Evolutionary conservation across 1,284 basidiomycete genomes (phyloP).

Genomic region (Ceratobasidium sp.): DNA sequence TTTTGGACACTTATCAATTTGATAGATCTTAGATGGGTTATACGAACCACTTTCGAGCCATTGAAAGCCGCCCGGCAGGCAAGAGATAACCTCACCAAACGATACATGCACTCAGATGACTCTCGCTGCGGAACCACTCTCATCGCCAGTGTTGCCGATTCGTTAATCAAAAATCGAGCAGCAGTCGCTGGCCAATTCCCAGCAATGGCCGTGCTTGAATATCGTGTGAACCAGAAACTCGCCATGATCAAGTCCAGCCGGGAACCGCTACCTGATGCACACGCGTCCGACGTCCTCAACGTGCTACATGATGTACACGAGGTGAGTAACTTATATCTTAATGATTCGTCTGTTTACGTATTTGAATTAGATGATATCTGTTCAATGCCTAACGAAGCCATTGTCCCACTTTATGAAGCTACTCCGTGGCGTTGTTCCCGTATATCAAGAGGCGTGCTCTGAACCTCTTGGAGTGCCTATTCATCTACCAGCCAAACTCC

Average conservation of each 20-base stretch:
- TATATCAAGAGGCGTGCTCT: conserved; percentile 22
- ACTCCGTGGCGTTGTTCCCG: neutral
- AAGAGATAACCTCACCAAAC: neutral
- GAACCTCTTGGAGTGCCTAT: neutral
- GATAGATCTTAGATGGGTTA: conserved; percentile 16
- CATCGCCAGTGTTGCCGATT: neutral
- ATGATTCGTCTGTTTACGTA: neutral
- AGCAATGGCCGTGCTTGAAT: neutral
- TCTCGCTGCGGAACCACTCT: conserved; percentile 3
- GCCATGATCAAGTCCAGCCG: neutral
- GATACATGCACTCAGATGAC: neutral
- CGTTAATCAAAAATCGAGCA: neutral
- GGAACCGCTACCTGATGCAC: neutral
- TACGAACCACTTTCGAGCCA: conserved; percentile 8
- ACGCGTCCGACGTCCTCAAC: neutral
- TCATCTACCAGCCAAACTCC: neutral
- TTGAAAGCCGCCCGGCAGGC: neutral
- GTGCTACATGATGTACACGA: neutral
- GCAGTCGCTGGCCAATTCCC: neutral
- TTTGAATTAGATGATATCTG: neutral
- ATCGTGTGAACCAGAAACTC: neutral
- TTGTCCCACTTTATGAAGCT: neutral
- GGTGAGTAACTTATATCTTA: neutral
- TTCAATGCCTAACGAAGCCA: neutral
- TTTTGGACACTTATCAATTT: neutral